Conservation (phyloP, 2,329 filamentous ascomycete species). For the Stachybotrys chartarum region DNA sequence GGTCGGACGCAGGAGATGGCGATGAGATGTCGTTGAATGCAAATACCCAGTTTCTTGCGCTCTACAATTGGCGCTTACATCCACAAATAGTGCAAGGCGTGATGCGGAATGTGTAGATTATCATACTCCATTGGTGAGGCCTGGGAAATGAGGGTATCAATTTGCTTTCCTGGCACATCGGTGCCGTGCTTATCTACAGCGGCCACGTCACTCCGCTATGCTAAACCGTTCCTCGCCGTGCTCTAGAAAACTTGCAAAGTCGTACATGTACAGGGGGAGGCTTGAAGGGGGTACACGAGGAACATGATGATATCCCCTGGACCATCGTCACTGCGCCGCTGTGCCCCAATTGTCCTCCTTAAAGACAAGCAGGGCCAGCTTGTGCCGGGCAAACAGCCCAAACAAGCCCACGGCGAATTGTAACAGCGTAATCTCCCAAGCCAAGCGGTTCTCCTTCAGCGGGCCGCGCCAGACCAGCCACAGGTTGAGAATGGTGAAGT, state of each 20-base stretch:
- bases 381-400: constrained; percentile 79
- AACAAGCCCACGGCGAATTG: constrained; percentile 71
- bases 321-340: constrained; percentile 2
- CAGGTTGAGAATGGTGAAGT: constrained; percentile 89
- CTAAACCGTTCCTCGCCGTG: too few species aligned
- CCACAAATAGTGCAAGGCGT: not conserved
- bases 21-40: not conserved
- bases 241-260: too few species aligned
- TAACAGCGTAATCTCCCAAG: constrained; percentile 70
- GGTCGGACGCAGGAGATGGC: not conserved
- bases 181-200: not conserved
- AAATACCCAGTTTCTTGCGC: not conserved
- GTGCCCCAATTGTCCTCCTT: constrained; percentile 72
- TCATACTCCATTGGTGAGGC: not conserved
- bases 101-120: not conserved
- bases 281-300: too few species aligned
- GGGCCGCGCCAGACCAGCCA: constrained; percentile 96
- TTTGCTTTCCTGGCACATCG: not conserved
- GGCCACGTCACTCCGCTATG: too few species aligned
- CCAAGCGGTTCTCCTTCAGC: constrained; percentile 77
- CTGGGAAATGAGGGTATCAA: not conserved
- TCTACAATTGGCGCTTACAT: not conserved
- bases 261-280: not conserved
- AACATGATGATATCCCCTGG: too few species aligned
- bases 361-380: constrained; percentile 81